A percentile compares a stretch with the other conserved stretches of the same genome.
These are phyloP conservation scores for Coelastrella sp. DNA, from an alignment of 139 green algal species.

Conservation along the genomic window DNA sequence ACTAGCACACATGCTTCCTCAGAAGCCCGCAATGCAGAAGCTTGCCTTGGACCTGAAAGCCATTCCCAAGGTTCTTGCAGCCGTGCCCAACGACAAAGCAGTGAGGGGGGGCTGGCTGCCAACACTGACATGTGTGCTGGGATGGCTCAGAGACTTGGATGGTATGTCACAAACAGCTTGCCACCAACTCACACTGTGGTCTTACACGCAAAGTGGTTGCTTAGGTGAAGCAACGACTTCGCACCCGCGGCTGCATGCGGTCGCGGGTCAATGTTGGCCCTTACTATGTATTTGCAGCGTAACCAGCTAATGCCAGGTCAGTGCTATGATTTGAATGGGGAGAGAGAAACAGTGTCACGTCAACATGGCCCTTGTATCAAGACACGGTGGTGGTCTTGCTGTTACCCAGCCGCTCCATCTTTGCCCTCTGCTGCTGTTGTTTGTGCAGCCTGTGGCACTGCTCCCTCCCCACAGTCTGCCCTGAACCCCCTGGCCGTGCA, in stretches of 20 bases:
- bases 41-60: not conserved
- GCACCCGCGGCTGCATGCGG: too few relatives aligned
- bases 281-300: too few relatives aligned
- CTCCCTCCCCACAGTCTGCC: not conserved
- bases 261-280: too few relatives aligned
- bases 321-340: too few relatives aligned
- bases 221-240: too few relatives aligned
- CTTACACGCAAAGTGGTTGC: too few relatives aligned
- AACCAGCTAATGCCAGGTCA: too few relatives aligned
- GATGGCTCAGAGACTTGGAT: not conserved
- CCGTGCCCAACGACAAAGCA: not conserved
- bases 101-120: not conserved
- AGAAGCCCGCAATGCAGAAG: not conserved
- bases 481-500: not conserved
- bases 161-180: not conserved
- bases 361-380: too few relatives aligned
- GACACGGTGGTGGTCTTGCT: too few relatives aligned
- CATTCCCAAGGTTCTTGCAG: conserved; percentile 19
- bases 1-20: not conserved
- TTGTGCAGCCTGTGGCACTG: not conserved
- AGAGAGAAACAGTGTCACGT: too few relatives aligned
- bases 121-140: not conserved
- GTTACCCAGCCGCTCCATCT: too few relatives aligned
- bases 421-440: not conserved
- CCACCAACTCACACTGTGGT: too few relatives aligned